Evolutionary conservation across 2,329 filamentous ascomycete genomes (phyloP), one percentile per base, ranked within the genome.

Genomic region (Penicillium corylophilum): DNA sequence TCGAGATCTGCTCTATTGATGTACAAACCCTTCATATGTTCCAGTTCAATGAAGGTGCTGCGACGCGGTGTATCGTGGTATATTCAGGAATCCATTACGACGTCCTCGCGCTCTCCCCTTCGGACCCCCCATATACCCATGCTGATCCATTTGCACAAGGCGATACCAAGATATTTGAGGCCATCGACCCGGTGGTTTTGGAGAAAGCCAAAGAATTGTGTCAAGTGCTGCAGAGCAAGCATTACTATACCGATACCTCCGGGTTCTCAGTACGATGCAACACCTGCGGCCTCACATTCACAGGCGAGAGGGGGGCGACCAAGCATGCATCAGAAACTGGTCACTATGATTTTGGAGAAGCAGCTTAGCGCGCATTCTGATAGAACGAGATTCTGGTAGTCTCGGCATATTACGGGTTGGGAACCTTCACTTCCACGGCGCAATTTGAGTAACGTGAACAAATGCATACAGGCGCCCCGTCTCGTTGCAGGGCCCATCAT

Each of bases 31-130:
- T 85, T 12, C 74, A 84, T 12, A 77, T 90, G 5, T 87, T 90
- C 63, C 82, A 82, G 5, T 95, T 93, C 73, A 95, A 95, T 59
- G 89, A 94, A 66, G 84, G 84, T 1, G 82, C 82, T 47, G 70
- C 76, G 29, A 82, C 80, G 36, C 81, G 90, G 6, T 92, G 89
- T 64, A 84, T 96, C 23, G 77, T 96, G 22, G 86, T 96, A 0
- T 96, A 96, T 72, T 93, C 88, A 0, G 91, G 91, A 2, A 94
- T 96, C 45, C 92, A 96, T 70, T 96, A 96, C 73, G 93, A 96
- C 71, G 87, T 89, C 6, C 86, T 96, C 53, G 90, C 89, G 1
- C 83, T 95, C 59, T 86, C 84, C 16, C 83, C 81, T 35, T 84
- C 78, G 20, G 81, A 79, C 56, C 79, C 73, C 59, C 83, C 82